These are phyloP conservation scores for Tolypocladium guangdongense DNA, from an alignment of 2,329 filamentous ascomycete species.

Conservation along the genomic window DNA sequence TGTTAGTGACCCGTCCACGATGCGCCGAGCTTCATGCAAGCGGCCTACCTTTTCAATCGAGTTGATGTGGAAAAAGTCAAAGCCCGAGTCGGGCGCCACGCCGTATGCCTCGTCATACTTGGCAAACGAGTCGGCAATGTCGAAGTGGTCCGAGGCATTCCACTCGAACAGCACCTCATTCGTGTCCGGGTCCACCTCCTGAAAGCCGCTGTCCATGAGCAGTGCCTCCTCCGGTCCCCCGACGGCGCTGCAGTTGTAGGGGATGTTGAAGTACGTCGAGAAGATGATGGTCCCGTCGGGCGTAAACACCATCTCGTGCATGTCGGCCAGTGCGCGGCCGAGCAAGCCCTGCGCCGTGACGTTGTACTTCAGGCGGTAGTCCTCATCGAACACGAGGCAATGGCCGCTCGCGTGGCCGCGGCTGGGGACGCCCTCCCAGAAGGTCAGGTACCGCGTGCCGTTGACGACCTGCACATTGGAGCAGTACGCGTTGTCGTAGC, in stretches of 20 bases:
- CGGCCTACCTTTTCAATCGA: conserved; percentile 22
- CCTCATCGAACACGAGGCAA: not conserved
- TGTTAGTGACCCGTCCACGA: not conserved
- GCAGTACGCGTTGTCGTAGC: conserved; percentile 14
- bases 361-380: not conserved
- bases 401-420: not conserved
- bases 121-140: conserved; percentile 13
- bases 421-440: not conserved
- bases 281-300: not conserved
- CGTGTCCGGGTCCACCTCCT: conserved; percentile 25
- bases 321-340: not conserved
- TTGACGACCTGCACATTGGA: conserved; percentile 14
- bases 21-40: conserved; percentile 3
- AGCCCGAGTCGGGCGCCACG: conserved; percentile 16
- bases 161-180: conserved; percentile 26
- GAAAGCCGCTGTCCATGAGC: conserved; percentile 26
- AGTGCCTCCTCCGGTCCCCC: conserved; percentile 19
- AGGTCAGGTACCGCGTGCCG: not conserved
- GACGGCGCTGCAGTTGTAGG: conserved; percentile 16
- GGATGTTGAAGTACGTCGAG: conserved; percentile 20
- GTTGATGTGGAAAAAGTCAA: conserved; percentile 29
- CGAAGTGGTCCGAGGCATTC: conserved; percentile 22
- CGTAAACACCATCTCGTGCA: not conserved
- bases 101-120: conserved; percentile 17
- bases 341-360: not conserved